Conservation (phyloP, 257 asterid species). For the Rubia yunnanensis region DNA sequence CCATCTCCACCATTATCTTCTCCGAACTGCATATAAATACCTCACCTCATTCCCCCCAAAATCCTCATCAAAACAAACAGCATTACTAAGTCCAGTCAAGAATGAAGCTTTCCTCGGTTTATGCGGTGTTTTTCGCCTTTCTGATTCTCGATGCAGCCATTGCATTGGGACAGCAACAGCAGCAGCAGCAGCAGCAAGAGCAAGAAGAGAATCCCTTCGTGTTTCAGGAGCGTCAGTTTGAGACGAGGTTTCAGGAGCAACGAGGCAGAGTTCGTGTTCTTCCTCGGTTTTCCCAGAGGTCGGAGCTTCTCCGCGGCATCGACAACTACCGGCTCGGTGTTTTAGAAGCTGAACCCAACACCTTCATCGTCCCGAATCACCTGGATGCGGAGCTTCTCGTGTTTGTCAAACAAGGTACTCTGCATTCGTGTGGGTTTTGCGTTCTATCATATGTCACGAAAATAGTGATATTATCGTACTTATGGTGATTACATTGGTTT, state of each 20-base stretch:
- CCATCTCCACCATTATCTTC: not conserved
- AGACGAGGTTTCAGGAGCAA: slow-evolving; percentile 27
- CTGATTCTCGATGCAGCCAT: slow-evolving; percentile 21
- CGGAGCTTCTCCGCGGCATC: slow-evolving; percentile 45
- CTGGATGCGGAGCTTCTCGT: slow-evolving; percentile 49
- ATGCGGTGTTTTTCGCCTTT: slow-evolving; percentile 14
- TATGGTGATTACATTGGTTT: not conserved
- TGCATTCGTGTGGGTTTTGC: no score
- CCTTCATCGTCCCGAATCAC: slow-evolving; percentile 55
- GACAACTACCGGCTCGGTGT: slow-evolving; percentile 45
- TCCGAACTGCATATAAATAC: not conserved
- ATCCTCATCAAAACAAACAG: not conserved
- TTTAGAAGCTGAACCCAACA: slow-evolving; percentile 57
- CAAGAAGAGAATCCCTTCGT: slow-evolving; percentile 45
- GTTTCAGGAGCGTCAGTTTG: slow-evolving; percentile 48
- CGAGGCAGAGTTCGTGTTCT: slow-evolving; percentile 54
- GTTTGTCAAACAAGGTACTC: slow-evolving; percentile 25
- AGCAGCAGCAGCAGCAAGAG: not conserved
- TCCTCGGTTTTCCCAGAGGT: slow-evolving; percentile 46
- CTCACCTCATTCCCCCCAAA: not conserved
- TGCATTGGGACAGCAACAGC: slow-evolving; percentile 7
- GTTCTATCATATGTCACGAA: no score
- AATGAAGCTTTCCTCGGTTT: not conserved
- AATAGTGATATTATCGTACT: no score
- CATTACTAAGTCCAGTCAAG: not conserved